phyloP scores from a whole-genome alignment of 2,329 filamentous ascomycete species.

The Diaporthe australafricana region DNA sequence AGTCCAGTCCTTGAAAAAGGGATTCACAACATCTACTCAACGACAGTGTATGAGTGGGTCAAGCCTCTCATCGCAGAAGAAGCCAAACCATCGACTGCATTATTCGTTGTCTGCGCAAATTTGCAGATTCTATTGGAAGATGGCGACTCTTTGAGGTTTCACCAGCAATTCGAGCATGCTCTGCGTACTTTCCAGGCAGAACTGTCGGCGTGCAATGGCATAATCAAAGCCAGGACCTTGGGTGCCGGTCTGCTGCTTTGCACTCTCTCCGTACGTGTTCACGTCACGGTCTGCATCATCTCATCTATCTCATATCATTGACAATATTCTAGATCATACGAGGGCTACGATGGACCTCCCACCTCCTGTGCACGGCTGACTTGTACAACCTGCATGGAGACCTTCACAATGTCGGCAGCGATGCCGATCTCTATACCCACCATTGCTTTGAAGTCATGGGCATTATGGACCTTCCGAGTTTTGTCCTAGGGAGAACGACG shows the following conservation, averaged over 20 bases:
- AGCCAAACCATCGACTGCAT: slow-evolving; percentile 6
- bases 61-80: slow-evolving; percentile 17
- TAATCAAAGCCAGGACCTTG: slow-evolving; percentile 2
- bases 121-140: slow-evolving; percentile 2
- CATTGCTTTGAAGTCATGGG: slow-evolving; percentile 22
- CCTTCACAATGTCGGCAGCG: neutral
- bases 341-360: slow-evolving; percentile 7
- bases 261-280: neutral
- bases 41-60: slow-evolving; percentile 1
- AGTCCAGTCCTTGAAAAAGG: neutral
- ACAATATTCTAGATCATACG: neutral
- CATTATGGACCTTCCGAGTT: slow-evolving; percentile 8
- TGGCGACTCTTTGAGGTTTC: slow-evolving; percentile 9
- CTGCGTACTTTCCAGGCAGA: neutral
- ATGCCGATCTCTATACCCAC: slow-evolving; percentile 15
- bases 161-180: slow-evolving; percentile 8
- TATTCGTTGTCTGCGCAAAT: slow-evolving; percentile 17
- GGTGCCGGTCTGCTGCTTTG: slow-evolving; percentile 4
- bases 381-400: slow-evolving; percentile 16
- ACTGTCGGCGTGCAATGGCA: neutral
- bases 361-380: slow-evolving; percentile 9
- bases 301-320: neutral
- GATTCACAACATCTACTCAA: slow-evolving; percentile 11
- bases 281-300: neutral
- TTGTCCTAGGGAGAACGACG: slow-evolving; percentile 1